Conservation (phyloP, 2,329 filamentous ascomycete species). For the Drechslerella coelobrocha region DNA sequence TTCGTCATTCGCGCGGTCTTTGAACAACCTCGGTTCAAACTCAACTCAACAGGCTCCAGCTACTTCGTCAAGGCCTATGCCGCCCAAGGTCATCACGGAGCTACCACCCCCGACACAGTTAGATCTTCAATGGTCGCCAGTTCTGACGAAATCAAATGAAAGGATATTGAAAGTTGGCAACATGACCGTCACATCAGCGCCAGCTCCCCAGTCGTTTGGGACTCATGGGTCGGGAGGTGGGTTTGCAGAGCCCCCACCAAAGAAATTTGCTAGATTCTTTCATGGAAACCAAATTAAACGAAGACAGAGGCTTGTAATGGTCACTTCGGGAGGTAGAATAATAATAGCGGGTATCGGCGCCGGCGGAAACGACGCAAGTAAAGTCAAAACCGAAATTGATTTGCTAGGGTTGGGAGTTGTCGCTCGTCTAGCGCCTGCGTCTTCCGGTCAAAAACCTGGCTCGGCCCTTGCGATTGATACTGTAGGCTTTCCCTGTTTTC, state of each 20-base stretch:
- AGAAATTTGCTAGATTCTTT: slow-evolving; percentile 93
- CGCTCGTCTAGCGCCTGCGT: slow-evolving; percentile 72
- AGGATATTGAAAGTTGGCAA: slow-evolving; percentile 94
- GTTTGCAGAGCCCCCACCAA: slow-evolving; percentile 70
- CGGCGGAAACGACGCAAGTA: slow-evolving; percentile 93
- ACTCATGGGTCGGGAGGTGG: slow-evolving; percentile 70
- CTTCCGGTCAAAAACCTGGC: slow-evolving; percentile 80
- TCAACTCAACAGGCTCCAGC: slow-evolving; percentile 57
- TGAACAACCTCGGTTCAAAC: slow-evolving; percentile 56
- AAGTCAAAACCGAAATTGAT: slow-evolving; percentile 90
- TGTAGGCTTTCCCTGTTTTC: slow-evolving; percentile 67
- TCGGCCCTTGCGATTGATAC: slow-evolving; percentile 74
- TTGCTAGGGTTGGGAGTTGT: slow-evolving; percentile 81
- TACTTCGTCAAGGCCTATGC: slow-evolving; percentile 63
- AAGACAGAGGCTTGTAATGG: slow-evolving; percentile 88
- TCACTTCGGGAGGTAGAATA: slow-evolving; percentile 88
- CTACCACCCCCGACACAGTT: slow-evolving; percentile 94
- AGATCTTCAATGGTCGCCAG: slow-evolving; percentile 98
- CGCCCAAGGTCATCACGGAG: slow-evolving; percentile 87
- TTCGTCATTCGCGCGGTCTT: slow-evolving; percentile 54
- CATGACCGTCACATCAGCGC: slow-evolving; percentile 79
- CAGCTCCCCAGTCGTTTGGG: slow-evolving; percentile 74
- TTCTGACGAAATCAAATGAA: slow-evolving; percentile 88
- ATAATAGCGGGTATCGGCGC: slow-evolving; percentile 73
- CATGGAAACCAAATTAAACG: slow-evolving; percentile 90